Conservation (phyloP, 495 filamentous ascomycete species). For the Aspergillus nidulans region DNA sequence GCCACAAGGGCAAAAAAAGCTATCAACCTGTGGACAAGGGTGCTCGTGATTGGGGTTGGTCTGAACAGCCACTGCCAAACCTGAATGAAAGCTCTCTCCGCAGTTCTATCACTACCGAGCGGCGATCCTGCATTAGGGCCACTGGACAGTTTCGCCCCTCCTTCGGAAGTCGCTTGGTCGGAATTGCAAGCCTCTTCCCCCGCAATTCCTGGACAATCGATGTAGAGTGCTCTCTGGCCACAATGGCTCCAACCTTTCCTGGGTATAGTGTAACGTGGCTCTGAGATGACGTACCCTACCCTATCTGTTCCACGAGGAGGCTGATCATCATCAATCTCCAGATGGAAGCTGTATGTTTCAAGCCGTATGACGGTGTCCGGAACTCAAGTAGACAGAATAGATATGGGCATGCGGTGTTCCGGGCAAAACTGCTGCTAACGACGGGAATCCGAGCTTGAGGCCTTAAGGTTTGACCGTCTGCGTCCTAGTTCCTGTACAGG, state of each 20-base stretch:
- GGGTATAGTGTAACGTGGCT: conserved; percentile 17
- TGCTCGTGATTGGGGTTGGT: conserved; percentile 2
- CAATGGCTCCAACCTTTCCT: background rate
- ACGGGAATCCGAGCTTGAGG: conserved; percentile 1
- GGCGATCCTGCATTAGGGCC: conserved; percentile 20
- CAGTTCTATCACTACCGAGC: conserved; percentile 15
- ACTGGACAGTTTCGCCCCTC: background rate
- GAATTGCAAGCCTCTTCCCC: background rate
- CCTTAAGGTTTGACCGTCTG: background rate
- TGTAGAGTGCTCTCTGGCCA: background rate
- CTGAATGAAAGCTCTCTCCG: conserved; percentile 23
- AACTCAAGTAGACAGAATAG: background rate
- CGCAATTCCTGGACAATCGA: too few relatives aligned
- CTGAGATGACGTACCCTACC: conserved; percentile 21
- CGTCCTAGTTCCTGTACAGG: background rate
- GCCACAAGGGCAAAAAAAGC: background rate
- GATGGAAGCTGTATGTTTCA: background rate
- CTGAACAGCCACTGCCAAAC: background rate
- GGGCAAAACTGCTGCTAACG: background rate
- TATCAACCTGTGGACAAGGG: background rate
- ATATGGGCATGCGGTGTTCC: background rate
- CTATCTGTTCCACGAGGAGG: conserved; percentile 6
- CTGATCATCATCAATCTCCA: background rate
- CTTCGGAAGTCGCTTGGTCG: background rate
- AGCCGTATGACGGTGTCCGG: background rate